Percentiles rank a stretch among this genome's conserved stretches.
Evolutionary conservation across 225 moss, liverwort and hornwort species (phyloP).

Genomic region (Polytrichum formosum): DNA sequence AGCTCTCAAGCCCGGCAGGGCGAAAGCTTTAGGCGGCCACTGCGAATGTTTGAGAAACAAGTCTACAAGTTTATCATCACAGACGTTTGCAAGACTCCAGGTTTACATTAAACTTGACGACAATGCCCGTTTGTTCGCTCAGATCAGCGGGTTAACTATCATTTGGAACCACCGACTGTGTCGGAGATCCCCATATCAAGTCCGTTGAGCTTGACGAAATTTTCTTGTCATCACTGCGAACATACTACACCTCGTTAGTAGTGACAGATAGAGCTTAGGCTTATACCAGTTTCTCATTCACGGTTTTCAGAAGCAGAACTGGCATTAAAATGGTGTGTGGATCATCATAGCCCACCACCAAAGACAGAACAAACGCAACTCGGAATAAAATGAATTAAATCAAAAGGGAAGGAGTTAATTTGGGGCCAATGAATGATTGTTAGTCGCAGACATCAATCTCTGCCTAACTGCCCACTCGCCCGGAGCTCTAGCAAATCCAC

Average conservation of each 20-base stretch:
- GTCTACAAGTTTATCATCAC: conserved; percentile 14
- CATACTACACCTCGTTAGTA: no score
- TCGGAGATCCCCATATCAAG: not conserved
- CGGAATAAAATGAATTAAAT: no score
- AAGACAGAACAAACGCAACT: no score
- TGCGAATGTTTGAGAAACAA: conserved; percentile 42
- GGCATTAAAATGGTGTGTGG: conserved; percentile 21
- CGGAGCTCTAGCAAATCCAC: no score
- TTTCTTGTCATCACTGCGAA: conserved; percentile 7
- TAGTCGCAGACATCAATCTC: not conserved
- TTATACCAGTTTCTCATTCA: conserved; percentile 19
- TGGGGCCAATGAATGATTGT: conserved; percentile 17
- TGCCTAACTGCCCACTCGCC: no score
- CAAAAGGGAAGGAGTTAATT: not conserved
- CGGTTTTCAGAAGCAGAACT: conserved; percentile 26
- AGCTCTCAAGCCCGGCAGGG: conserved; percentile 24
- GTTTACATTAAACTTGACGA: no score
- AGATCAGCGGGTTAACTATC: conserved; percentile 23
- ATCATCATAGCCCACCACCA: conserved; percentile 9
- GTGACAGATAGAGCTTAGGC: conserved; percentile 7
- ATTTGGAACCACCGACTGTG: conserved; percentile 2
- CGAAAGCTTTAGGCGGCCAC: conserved; percentile 27
- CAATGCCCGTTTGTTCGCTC: no score
- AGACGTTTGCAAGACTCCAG: not conserved
- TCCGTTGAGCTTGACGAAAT: not conserved